These are phyloP conservation scores for Ulvella scutata DNA, from an alignment of 139 green algal genomes.

Conservation along the genomic window DNA sequence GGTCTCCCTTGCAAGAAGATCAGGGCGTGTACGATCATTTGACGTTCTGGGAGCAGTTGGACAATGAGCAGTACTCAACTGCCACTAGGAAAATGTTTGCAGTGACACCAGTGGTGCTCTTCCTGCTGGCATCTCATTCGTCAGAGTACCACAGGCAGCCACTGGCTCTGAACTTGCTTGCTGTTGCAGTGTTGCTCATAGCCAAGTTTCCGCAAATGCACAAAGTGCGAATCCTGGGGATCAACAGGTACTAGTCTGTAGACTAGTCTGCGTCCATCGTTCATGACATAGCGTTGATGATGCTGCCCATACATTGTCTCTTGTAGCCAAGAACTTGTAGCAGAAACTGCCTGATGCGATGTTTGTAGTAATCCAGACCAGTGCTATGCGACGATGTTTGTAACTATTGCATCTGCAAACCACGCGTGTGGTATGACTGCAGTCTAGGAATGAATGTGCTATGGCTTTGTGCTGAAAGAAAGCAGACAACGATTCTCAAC, in stretches of 20 bases:
- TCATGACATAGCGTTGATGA: background rate
- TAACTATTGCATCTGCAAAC: too few relatives aligned
- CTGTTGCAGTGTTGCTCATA: conserved; percentile 60
- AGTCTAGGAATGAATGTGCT: too few relatives aligned
- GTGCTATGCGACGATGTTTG: too few relatives aligned
- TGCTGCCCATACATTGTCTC: background rate
- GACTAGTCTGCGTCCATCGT: background rate
- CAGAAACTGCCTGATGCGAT: too few relatives aligned
- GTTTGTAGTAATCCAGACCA: too few relatives aligned
- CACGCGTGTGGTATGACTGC: too few relatives aligned
- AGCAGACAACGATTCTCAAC: too few relatives aligned
- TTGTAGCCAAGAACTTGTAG: too few relatives aligned
- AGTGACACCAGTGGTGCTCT: conserved; percentile 57
- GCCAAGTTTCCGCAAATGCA: conserved; percentile 77
- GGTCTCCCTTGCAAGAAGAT: conserved; percentile 39
- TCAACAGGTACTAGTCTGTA: conserved; percentile 39
- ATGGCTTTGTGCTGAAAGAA: too few relatives aligned
- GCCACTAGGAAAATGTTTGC: conserved; percentile 79
- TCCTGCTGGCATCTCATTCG: conserved; percentile 66
- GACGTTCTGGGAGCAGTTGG: conserved; percentile 84
- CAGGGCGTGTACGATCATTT: conserved; percentile 69
- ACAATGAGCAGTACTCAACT: conserved; percentile 46
- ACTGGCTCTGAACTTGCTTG: conserved; percentile 63
- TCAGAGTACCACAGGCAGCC: conserved; percentile 70
- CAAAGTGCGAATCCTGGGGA: conserved; percentile 63